phyloP scores from a whole-genome alignment of 2,329 filamentous ascomycete genomes.

The Xylaria sp. region DNA sequence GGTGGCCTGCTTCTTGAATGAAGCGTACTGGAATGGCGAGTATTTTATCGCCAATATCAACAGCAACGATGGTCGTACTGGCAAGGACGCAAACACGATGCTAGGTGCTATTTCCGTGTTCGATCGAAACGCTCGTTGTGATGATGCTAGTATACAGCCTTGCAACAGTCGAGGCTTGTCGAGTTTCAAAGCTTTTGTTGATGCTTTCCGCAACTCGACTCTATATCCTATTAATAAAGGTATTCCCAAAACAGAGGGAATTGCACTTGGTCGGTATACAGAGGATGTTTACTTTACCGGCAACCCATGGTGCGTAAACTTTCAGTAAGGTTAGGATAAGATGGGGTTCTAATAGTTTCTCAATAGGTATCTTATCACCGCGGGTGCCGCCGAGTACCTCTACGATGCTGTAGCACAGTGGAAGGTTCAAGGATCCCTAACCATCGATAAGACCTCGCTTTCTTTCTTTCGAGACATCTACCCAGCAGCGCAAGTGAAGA shows the following conservation, averaged over 20 bases:
- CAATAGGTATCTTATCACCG: slow-evolving; percentile 59
- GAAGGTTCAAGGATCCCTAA: slow-evolving; percentile 58
- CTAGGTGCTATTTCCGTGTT: slow-evolving; percentile 60
- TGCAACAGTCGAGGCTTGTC: slow-evolving; percentile 62
- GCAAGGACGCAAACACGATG: slow-evolving; percentile 66
- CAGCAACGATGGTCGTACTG: slow-evolving; percentile 57
- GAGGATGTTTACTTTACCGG: slow-evolving; percentile 66
- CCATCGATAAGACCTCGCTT: slow-evolving; percentile 62
- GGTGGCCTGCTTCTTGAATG: slow-evolving; percentile 63
- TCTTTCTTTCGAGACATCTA: slow-evolving; percentile 65
- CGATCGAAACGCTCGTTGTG: slow-evolving; percentile 60
- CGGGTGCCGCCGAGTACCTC: slow-evolving; percentile 67
- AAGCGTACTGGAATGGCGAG: slow-evolving; percentile 65
- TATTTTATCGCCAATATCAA: slow-evolving; percentile 65
- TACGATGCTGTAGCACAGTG: slow-evolving; percentile 67
- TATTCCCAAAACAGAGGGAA: slow-evolving; percentile 56
- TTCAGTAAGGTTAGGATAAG: not conserved
- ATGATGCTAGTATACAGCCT: slow-evolving; percentile 66
- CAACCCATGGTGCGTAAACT: slow-evolving; percentile 60
- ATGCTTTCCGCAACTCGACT: slow-evolving; percentile 60
- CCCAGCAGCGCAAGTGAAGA: slow-evolving; percentile 58
- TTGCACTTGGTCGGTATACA: slow-evolving; percentile 58
- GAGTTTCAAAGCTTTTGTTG: slow-evolving; percentile 66
- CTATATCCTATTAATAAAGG: slow-evolving; percentile 64
- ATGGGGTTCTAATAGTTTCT: slow-evolving; percentile 9